Conservation (phyloP, 192 early-diverging fungal genomes). For the Coemansia sp. region DNA sequence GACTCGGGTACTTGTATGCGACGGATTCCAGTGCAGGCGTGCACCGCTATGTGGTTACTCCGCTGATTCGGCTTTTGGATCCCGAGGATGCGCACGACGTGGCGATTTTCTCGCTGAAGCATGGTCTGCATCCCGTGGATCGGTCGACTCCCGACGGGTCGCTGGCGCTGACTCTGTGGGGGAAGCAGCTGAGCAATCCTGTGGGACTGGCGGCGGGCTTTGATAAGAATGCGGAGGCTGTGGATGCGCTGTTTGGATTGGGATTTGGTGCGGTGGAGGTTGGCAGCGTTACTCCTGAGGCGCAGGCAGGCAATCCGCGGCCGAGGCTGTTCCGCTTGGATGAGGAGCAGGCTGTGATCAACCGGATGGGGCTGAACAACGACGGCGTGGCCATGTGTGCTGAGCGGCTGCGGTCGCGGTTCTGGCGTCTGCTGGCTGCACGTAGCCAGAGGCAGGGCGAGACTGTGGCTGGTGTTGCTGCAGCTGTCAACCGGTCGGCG, state of each 20-base stretch:
- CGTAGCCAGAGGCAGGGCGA: conserved; percentile 50
- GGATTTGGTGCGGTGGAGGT: conserved; percentile 92
- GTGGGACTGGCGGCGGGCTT: conserved; percentile 86
- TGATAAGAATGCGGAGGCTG: conserved; percentile 87
- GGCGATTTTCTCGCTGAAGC: conserved; percentile 58
- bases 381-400: conserved; percentile 65
- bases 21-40: conserved; percentile 72
- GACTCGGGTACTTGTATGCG: conserved; percentile 56
- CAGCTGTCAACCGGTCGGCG: conserved; percentile 56
- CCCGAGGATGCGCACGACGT: conserved; percentile 73
- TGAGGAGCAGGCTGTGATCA: conserved; percentile 72
- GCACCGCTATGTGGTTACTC: conserved; percentile 63
- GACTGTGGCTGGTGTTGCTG: conserved; percentile 44
- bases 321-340: conserved; percentile 82
- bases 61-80: conserved; percentile 67
- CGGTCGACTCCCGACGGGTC: conserved; percentile 51
- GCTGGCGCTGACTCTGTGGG: conserved; percentile 65
- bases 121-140: conserved; percentile 63
- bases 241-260: conserved; percentile 76
- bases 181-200: conserved; percentile 71
- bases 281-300: conserved; percentile 79
- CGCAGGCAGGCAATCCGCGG: conserved; percentile 83
- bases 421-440: conserved; percentile 59
- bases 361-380: conserved; percentile 89
- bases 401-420: conserved; percentile 64